Evolutionary conservation across 305 asterid species (phyloP), one percentile per base, ranked within the genome.

Genomic region (Solanum hybrid): DNA sequence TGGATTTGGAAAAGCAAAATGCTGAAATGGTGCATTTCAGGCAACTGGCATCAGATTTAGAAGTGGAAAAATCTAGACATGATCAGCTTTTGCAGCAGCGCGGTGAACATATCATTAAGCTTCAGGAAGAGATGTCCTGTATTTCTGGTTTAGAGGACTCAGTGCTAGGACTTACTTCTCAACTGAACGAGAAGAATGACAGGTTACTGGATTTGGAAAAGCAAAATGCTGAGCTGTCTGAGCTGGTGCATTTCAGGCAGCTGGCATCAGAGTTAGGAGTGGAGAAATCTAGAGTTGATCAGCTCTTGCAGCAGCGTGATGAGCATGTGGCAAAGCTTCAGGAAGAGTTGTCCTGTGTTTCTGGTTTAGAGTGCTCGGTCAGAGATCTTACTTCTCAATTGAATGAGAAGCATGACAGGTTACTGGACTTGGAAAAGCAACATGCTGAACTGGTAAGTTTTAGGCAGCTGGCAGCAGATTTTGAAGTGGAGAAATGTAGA

Each of bases 51-150:
- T 91, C 93, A 60, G 94, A 94, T 91, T 93, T 94, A 78, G 98
- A 96, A 89, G 79, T 89, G 91, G 98, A 96, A 91, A 97, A 93
- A 89, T 94, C 93, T 69, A 93, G 94, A 89, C 95, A 94, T 86
- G 76, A 90, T 88, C 92, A 79, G 85, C 94, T 92, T 89, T 85
- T 94, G 88, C 89, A 56, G 92, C 95, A 92, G 94, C 95, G 91
- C 34, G 94, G 90, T 5, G 92, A 88, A 81, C 84, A 89, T 36
- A 86, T 93, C 20, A 7, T 13, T 91, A 89, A 88, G 86, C 91
- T 94, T 93, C 92, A 89, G 20, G 91, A 91, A 42, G 95, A 95
- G 91, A 89, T 96, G 91, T 89, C 75, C 51, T 88, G 80, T 76
- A 94, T 93, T 90, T 92, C 91, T 79, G 95, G 94, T 81, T 88